phyloP scores from a whole-genome alignment of 2,329 filamentous ascomycete species.

The Stemphylium beticola region DNA sequence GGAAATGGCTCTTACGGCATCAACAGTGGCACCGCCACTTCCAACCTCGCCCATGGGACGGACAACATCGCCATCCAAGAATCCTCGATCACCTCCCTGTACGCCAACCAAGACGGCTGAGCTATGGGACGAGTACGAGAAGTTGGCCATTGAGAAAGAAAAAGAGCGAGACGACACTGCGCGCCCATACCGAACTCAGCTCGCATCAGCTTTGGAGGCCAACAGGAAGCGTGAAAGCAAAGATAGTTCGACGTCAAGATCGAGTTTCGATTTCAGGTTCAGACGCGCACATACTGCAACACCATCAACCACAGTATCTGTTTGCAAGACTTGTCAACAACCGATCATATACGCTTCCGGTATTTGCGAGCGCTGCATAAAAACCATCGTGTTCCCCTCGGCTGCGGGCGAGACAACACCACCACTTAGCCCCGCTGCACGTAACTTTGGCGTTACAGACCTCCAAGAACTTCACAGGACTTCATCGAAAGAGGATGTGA shows the following conservation, averaged over 20 bases:
- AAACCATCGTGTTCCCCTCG: slow-evolving; percentile 31
- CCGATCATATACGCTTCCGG: slow-evolving; percentile 35
- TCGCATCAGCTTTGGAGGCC: slow-evolving; percentile 29
- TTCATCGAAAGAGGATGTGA: slow-evolving; percentile 21
- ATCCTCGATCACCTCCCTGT: slow-evolving; percentile 34
- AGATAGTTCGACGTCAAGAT: slow-evolving; percentile 16
- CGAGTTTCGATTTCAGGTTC: slow-evolving; percentile 38
- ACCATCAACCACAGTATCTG: slow-evolving; percentile 31
- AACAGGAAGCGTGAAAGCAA: slow-evolving; percentile 12
- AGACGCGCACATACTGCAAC: slow-evolving; percentile 10
- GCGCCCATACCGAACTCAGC: slow-evolving; percentile 20
- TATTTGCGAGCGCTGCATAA: slow-evolving; percentile 42
- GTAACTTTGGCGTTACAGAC: slow-evolving; percentile 33
- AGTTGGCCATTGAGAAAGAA: slow-evolving; percentile 38
- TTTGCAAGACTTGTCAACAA: slow-evolving; percentile 40
- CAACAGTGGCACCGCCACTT: slow-evolving; percentile 27
- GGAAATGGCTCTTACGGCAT: slow-evolving; percentile 23
- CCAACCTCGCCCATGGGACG: slow-evolving; percentile 32
- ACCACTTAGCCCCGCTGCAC: slow-evolving; percentile 30
- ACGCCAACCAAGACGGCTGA: slow-evolving; percentile 39
- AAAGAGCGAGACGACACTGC: slow-evolving; percentile 33
- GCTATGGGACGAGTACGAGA: slow-evolving; percentile 47
- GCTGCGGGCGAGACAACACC: slow-evolving; percentile 33
- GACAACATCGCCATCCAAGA: slow-evolving; percentile 35
- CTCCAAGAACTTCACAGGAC: slow-evolving; percentile 25